A percentile compares a stretch with the other conserved stretches of the same genome.
Evolutionary conservation across 768 basidiomycete species (phyloP).

Genomic region (Leccinum boreale): DNA sequence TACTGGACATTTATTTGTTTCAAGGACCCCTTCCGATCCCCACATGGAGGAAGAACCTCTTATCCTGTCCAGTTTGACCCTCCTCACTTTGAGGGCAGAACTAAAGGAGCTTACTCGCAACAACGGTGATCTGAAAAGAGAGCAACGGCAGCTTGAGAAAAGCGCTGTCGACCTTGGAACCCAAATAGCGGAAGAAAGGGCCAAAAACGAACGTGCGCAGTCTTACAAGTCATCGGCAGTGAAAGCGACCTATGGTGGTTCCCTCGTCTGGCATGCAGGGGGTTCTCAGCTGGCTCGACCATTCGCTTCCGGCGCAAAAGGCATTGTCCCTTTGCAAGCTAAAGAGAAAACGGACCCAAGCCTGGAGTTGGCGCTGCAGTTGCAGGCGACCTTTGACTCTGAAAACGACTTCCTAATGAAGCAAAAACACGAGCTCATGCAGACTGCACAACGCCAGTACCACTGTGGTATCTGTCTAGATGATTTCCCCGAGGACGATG

Average conservation of each 20-base stretch:
- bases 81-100: conserved; percentile 41
- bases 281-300: neutral
- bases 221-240: neutral
- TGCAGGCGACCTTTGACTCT: conserved; percentile 39
- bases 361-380: conserved; percentile 24
- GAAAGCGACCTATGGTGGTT: neutral
- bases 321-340: neutral
- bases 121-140: conserved; percentile 22
- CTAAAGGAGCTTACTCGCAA: conserved; percentile 35
- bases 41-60: conserved; percentile 31
- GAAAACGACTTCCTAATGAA: conserved; percentile 36
- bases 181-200: conserved; percentile 12
- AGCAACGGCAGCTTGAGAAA: conserved; percentile 27
- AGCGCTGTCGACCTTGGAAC: conserved; percentile 16
- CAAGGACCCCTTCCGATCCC: conserved; percentile 26
- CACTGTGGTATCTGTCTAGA: conserved; percentile 60
- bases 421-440: conserved; percentile 32
- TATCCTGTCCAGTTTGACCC: conserved; percentile 47
- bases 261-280: neutral
- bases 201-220: neutral
- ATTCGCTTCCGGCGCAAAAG: neutral
- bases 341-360: neutral
- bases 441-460: conserved; percentile 36
- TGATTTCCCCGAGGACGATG: conserved; percentile 39
- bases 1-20: conserved; percentile 51